phyloP scores from a whole-genome alignment of 345 rosid genomes.

The Nasturtium officinale region DNA sequence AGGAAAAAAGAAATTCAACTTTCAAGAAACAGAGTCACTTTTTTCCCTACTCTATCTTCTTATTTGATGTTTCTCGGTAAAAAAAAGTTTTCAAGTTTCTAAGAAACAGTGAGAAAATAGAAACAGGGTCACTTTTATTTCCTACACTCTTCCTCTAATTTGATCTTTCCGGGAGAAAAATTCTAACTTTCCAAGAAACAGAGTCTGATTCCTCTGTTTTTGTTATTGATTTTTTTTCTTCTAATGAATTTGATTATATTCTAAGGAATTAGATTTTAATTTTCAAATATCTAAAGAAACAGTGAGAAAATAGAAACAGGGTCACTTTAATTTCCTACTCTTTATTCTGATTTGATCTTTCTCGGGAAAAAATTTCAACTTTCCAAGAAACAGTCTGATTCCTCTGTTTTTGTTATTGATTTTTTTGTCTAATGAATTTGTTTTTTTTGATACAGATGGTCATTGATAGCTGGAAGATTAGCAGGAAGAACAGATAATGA shows the following conservation, averaged over 20 bases:
- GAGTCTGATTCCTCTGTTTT: conserved; percentile 42
- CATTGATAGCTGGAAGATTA: conserved; percentile 69
- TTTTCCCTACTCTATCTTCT: not conserved
- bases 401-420: conserved; percentile 47
- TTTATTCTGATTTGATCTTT: not conserved
- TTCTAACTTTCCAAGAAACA: not conserved
- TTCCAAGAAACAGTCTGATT: not conserved
- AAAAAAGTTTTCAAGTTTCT: not conserved
- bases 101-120: not conserved
- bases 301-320: conserved; percentile 13
- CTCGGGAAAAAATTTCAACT: not conserved
- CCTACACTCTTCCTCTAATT: not conserved
- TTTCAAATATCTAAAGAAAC: not conserved
- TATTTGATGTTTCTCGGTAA: not conserved
- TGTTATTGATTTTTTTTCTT: conserved; percentile 26
- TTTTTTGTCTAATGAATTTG: conserved; percentile 36
- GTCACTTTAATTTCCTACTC: not conserved
- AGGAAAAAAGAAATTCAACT: not conserved
- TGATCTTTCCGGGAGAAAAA: not conserved
- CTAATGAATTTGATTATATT: conserved; percentile 37
- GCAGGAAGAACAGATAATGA: conserved; percentile 90
- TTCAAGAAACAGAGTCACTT: not conserved
- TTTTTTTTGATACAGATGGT: too few species aligned
- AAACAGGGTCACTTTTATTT: not conserved
- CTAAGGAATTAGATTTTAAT: too few species aligned